Conservation (phyloP, 192 early-diverging fungal species). For the Phlyctochytrium planicorne region DNA sequence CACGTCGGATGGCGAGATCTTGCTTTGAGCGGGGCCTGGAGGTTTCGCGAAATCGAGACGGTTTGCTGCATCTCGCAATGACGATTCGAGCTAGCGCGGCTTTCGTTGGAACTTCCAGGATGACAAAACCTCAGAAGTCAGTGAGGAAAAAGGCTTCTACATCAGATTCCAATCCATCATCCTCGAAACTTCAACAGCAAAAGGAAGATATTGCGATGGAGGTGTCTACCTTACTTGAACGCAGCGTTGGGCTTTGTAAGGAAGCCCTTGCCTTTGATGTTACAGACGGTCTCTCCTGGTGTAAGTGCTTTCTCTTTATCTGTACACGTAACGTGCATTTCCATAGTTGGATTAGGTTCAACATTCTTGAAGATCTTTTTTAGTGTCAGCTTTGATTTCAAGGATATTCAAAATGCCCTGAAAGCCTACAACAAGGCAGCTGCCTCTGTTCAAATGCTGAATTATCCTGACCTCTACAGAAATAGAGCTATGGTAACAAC, state of each 20-base stretch:
- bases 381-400: not conserved
- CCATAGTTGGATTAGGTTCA: not conserved
- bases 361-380: not conserved
- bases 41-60: slow-evolving; percentile 16
- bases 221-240: not conserved
- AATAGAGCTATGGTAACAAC: slow-evolving; percentile 17
- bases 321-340: too few relatives aligned
- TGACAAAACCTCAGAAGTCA: not conserved
- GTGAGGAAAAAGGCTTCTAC: not conserved
- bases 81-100: slow-evolving; percentile 1
- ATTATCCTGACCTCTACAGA: slow-evolving; percentile 21
- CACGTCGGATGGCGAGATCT: not conserved
- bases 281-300: slow-evolving; percentile 21
- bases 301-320: slow-evolving; percentile 7
- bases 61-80: slow-evolving; percentile 14
- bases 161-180: not conserved
- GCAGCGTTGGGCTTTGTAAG: slow-evolving; percentile 20
- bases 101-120: not conserved
- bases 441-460: not conserved
- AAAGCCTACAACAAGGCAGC: not conserved
- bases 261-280: slow-evolving; percentile 17
- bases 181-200: too few relatives aligned
- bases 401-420: not conserved
- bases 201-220: too few relatives aligned
- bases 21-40: slow-evolving; percentile 23